Conservation (phyloP, 2,329 filamentous ascomycete species). For the Pyrenophora tritici-repentis region DNA sequence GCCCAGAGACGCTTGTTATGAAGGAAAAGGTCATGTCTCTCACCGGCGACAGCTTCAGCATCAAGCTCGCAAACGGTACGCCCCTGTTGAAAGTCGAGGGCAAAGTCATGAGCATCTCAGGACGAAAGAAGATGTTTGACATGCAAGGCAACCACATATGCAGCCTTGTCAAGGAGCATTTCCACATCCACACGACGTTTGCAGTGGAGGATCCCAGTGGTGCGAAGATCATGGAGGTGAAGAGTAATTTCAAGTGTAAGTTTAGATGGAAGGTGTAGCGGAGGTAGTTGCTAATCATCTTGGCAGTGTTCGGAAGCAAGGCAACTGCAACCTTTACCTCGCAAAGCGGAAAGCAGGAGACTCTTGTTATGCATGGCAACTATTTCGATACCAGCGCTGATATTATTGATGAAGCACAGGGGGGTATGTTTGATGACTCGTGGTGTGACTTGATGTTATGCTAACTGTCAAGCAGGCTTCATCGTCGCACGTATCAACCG, state of each 20-base stretch:
- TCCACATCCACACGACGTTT: constrained; percentile 24
- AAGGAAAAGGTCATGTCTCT: constrained; percentile 67
- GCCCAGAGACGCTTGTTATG: constrained; percentile 57
- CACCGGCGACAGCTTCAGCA: constrained; percentile 67
- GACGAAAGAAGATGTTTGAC: constrained; percentile 62
- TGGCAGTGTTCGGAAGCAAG: constrained; percentile 59
- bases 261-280: too few species aligned
- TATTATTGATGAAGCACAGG: constrained; percentile 58
- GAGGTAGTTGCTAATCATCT: too few species aligned
- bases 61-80: constrained; percentile 60
- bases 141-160: constrained; percentile 61
- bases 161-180: constrained; percentile 60
- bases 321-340: constrained; percentile 60
- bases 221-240: constrained; percentile 56
- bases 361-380: constrained; percentile 62
- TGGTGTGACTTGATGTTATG: too few species aligned
- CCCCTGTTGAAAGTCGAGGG: constrained; percentile 63
- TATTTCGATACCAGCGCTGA: constrained; percentile 63
- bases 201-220: too few species aligned
- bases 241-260: constrained; percentile 60
- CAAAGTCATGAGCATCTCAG: constrained; percentile 57
- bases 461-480: constrained; percentile 32
- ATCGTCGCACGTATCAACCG: constrained; percentile 65
- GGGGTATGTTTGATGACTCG: constrained; percentile 18
- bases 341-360: constrained; percentile 30